Conservation (phyloP, 768 basidiomycete species). For the Melanogaster broomeanus region DNA sequence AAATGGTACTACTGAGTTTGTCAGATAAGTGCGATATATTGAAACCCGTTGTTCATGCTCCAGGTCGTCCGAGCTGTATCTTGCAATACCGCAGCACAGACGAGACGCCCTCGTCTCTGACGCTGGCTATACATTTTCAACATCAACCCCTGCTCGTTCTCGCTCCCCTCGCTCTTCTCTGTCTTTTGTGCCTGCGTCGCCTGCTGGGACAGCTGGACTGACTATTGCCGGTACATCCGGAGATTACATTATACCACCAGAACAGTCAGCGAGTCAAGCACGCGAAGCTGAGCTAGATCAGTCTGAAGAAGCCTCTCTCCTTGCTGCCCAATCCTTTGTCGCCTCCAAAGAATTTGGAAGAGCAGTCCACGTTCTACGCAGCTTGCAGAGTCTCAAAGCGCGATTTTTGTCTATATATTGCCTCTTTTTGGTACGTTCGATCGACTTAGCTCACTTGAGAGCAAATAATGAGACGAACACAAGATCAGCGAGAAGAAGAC, state of each 20-base stretch:
- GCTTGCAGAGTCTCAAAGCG: constrained; percentile 70
- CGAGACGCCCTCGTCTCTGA: constrained; percentile 34
- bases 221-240: constrained; percentile 31
- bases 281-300: constrained; percentile 50
- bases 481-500: constrained; percentile 86
- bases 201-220: constrained; percentile 31
- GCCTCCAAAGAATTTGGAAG: constrained; percentile 79
- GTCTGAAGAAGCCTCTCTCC: constrained; percentile 71
- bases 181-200: constrained; percentile 34
- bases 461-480: constrained; percentile 1
- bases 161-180: constrained; percentile 42
- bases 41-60: constrained; percentile 12
- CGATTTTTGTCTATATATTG: constrained; percentile 80
- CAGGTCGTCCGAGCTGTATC: constrained; percentile 79
- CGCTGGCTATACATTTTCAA: constrained; percentile 44
- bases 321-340: constrained; percentile 71
- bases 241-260: constrained; percentile 3
- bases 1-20: constrained; percentile 60
- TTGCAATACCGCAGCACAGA: constrained; percentile 55
- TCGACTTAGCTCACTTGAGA: background rate
- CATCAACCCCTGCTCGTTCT: constrained; percentile 59
- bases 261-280: constrained; percentile 27
- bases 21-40: constrained; percentile 9
- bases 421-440: constrained; percentile 74
- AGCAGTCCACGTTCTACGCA: constrained; percentile 62